A percentile compares a stretch with the other conserved stretches of the same genome.
Conservation (phyloP, 345 rosid genomes). For the Hirschfeldia incana region DNA sequence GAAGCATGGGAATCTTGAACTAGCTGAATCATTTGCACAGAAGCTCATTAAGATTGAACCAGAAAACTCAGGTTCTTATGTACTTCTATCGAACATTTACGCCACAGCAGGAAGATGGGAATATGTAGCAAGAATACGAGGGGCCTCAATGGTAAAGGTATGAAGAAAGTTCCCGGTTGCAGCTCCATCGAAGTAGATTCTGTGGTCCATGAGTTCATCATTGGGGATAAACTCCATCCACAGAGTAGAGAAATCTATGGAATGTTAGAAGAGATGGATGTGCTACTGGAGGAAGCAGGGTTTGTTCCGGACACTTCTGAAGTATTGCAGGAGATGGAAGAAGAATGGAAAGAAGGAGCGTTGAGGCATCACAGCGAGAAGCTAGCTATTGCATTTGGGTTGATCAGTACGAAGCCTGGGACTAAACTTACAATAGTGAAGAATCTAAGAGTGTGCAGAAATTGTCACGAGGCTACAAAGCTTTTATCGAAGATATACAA, state of each 20-base stretch:
- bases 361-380: constrained; percentile 78
- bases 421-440: constrained; percentile 73
- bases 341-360: constrained; percentile 70
- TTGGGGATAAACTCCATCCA: constrained; percentile 67
- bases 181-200: constrained; percentile 71
- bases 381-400: constrained; percentile 78
- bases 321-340: constrained; percentile 73
- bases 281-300: constrained; percentile 51
- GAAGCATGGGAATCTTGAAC: constrained; percentile 49
- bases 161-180: constrained; percentile 77
- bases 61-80: constrained; percentile 56
- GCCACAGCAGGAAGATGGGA: constrained; percentile 75
- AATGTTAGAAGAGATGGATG: constrained; percentile 72
- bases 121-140: constrained; percentile 61
- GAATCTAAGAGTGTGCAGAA: constrained; percentile 77
- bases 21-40: constrained; percentile 58
- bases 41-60: constrained; percentile 56
- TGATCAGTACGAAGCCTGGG: constrained; percentile 74
- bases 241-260: constrained; percentile 53
- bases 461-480: constrained; percentile 75
- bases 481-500: constrained; percentile 69
- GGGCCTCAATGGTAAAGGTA: constrained; percentile 56
- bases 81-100: constrained; percentile 80
- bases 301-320: constrained; percentile 68
- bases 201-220: constrained; percentile 75